phyloP scores from a whole-genome alignment of 805 yeast species.

The Crinitomyces ghanaensis region DNA sequence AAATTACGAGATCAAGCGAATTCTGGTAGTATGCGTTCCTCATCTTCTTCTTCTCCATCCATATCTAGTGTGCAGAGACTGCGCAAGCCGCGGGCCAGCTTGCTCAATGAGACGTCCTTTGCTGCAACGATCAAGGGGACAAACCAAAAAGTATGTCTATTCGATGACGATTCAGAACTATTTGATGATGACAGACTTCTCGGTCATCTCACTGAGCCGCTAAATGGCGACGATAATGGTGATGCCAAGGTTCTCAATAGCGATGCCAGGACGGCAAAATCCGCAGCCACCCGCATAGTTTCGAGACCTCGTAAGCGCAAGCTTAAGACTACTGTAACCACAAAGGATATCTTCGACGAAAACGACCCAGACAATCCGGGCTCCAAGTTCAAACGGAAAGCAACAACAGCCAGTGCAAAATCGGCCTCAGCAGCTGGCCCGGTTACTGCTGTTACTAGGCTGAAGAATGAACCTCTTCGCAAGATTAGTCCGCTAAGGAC shows the following conservation, averaged over 20 bases:
- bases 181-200: background rate
- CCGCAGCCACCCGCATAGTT: background rate
- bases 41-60: no score
- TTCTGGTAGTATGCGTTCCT: no score
- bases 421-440: no score
- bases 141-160: slow-evolving; percentile 10
- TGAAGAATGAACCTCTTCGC: background rate
- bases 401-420: slow-evolving; percentile 1
- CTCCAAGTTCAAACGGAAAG: slow-evolving; percentile 11
- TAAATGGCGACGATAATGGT: background rate
- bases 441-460: background rate
- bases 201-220: no score
- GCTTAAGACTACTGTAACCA: slow-evolving; percentile 8
- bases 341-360: slow-evolving; percentile 9
- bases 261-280: slow-evolving; percentile 3
- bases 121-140: slow-evolving; percentile 6
- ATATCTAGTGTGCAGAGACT: no score
- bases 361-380: slow-evolving; percentile 13
- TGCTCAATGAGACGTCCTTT: slow-evolving; percentile 2
- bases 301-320: slow-evolving; percentile 7
- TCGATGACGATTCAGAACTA: slow-evolving; percentile 12
- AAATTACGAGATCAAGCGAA: no score
- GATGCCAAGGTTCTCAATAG: background rate
- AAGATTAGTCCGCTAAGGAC: slow-evolving; percentile 11
- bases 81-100: slow-evolving; percentile 6